Evolutionary conservation across 352 stramenopile species (phyloP).

Genomic region (Blastocystis sp.): DNA sequence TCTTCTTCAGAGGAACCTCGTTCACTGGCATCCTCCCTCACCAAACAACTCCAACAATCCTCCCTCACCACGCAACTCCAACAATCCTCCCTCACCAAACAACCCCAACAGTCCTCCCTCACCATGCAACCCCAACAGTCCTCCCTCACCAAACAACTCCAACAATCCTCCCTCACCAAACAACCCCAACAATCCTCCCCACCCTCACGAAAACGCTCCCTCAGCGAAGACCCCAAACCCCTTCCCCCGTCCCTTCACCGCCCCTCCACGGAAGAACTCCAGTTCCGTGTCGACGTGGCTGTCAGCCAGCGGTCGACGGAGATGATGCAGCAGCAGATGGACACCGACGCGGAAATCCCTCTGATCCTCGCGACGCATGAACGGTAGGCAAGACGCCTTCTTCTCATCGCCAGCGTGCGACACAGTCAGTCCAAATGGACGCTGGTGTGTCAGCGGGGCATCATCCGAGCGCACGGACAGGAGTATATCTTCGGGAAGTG

Average conservation of each 20-base stretch:
- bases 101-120: not conserved
- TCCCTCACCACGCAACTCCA: not conserved
- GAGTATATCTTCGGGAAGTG: constrained; percentile 19
- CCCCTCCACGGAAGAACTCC: not conserved
- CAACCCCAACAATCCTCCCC: not conserved
- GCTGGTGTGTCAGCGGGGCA: not conserved
- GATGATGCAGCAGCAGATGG: not conserved
- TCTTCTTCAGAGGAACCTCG: not conserved
- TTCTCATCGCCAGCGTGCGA: not conserved
- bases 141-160: not conserved
- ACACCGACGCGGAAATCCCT: not conserved
- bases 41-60: not conserved
- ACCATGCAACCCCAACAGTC: not conserved
- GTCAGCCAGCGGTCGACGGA: not conserved
- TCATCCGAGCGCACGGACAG: not conserved
- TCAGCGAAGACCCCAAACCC: not conserved
- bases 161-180: not conserved
- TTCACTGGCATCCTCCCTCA: not conserved
- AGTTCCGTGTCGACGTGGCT: not conserved
- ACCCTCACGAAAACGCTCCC: not conserved
- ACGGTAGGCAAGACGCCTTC: not conserved
- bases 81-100: not conserved
- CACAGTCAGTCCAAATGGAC: constrained; percentile 6
- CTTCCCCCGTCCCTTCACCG: not conserved
- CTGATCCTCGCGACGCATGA: not conserved